These are phyloP conservation scores for Blastobotrys persicus DNA, from an alignment of 1,139 yeast species.

Conservation along the genomic window DNA sequence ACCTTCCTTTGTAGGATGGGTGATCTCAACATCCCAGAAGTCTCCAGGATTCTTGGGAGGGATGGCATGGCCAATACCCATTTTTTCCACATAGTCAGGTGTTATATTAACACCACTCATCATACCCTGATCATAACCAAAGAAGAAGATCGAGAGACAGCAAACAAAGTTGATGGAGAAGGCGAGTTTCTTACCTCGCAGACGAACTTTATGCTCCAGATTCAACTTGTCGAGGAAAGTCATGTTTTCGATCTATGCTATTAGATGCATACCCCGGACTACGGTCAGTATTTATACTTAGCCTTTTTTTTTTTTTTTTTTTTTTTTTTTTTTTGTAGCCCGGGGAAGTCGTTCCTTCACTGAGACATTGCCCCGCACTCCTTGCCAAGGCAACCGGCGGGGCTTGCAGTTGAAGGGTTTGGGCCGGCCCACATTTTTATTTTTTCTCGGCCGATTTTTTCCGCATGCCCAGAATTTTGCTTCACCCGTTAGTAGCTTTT, in stretches of 20 bases:
- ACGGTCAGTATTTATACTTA: background rate
- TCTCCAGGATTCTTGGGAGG: constrained; percentile 22
- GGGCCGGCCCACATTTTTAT: background rate
- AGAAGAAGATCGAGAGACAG: constrained; percentile 41
- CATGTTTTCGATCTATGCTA: background rate
- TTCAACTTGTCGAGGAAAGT: background rate
- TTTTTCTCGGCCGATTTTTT: background rate
- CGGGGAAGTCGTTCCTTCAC: background rate
- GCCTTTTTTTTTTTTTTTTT: too few relatives aligned
- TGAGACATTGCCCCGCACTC: background rate
- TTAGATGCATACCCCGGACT: background rate
- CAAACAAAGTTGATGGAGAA: constrained; percentile 23
- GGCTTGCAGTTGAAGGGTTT: too few relatives aligned
- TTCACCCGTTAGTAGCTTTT: too few relatives aligned
- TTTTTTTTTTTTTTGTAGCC: background rate
- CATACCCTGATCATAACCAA: constrained; percentile 60
- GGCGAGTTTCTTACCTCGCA: constrained; percentile 15
- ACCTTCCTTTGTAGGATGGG: constrained; percentile 43
- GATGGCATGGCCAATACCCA: constrained; percentile 32
- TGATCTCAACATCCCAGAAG: constrained; percentile 31
- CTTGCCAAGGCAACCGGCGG: background rate
- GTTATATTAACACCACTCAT: constrained; percentile 52
- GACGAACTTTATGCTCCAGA: constrained; percentile 1
- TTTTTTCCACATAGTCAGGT: constrained; percentile 37
- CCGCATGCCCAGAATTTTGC: background rate